Evolutionary conservation across 768 basidiomycete genomes (phyloP), one percentile per base, ranked within the genome.

Genomic region (Boletus huronensis): DNA sequence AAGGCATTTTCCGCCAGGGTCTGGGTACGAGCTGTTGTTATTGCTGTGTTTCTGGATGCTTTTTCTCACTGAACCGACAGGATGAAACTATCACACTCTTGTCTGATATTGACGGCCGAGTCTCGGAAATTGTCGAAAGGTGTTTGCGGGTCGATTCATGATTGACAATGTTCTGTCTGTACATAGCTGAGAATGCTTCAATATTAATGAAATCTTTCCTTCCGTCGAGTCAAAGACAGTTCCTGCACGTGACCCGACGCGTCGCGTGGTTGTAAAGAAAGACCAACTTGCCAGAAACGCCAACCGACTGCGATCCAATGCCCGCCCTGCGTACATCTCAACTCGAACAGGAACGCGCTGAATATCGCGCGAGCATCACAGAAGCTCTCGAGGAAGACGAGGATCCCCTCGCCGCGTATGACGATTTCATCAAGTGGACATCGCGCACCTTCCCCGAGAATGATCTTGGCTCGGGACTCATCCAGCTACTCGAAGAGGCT

Each of bases 381-480:
- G 77, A 76, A 34, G 83, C 83, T 0, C 74, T 84, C 16, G 75
- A 75, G 13, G 88, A 89, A 57, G 90, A 91, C 53, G 88, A 88
- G 58, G 97, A 98, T 65, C 88, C 94, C 4, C 79, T 98, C 25
- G 87, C 88, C 2, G 80, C 86, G 1, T 96, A 93, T 60, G 81
- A 90, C 68, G 79, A 85, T 66, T 97, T 94, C 71, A 84, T 98
- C 48, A 83, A 90, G 57, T 98, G 94, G 90, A 93, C 88, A 32
- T 74, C 87, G 54, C 85, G 92, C 60, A 84, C 83, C 63, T 94
- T 95, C 42, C 77, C 82, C 44, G 85, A 88, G 46, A 77, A 81
- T 42, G 79, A 88, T 63, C 79, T 79, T 0, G 72, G 76, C 40
- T 92, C 89, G 17, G 90, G 90, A 17, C 79, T 97, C 32, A 66